Evolutionary conservation across 768 basidiomycete genomes (phyloP).

Genomic region (Imleria badia): DNA sequence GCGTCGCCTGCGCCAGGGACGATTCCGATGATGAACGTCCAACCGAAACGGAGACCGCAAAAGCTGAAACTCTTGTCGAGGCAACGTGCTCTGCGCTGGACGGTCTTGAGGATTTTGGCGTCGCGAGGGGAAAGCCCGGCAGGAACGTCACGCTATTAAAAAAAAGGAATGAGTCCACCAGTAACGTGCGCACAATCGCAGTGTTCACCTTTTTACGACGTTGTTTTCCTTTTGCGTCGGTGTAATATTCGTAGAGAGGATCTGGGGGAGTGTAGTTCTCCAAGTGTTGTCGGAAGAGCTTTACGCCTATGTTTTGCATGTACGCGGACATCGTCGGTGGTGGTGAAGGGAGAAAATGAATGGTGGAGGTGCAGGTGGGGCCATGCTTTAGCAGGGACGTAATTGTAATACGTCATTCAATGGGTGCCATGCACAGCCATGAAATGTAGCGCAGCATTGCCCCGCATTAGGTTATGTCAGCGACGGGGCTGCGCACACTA

Average conservation of each 20-base stretch:
- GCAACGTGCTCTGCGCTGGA: constrained; percentile 76
- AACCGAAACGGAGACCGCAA: constrained; percentile 83
- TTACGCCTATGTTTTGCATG: constrained; percentile 48
- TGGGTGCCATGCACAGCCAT: constrained; percentile 2
- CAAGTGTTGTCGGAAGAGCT: constrained; percentile 63
- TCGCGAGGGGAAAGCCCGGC: constrained; percentile 78
- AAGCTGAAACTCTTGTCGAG: constrained; percentile 86
- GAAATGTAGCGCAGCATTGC: neutral
- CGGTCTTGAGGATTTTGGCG: constrained; percentile 66
- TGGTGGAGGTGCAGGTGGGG: neutral
- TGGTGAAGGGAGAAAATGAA: neutral
- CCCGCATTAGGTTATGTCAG: neutral
- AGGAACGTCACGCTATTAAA: constrained; percentile 61
- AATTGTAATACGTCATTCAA: constrained; percentile 1
- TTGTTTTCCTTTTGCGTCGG: constrained; percentile 28
- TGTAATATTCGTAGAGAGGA: constrained; percentile 59
- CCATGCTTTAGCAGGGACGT: neutral
- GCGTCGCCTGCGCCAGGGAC: constrained; percentile 71
- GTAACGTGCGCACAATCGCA: constrained; percentile 39
- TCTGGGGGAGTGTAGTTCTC: constrained; percentile 69
- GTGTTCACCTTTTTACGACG: constrained; percentile 36
- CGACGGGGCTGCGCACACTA: neutral
- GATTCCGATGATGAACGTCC: constrained; percentile 79
- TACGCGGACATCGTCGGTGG: constrained; percentile 24
- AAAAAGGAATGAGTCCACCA: constrained; percentile 11